phyloP scores from a whole-genome alignment of 371 early-diverging fungal genomes.

The Mucor mucedo region DNA sequence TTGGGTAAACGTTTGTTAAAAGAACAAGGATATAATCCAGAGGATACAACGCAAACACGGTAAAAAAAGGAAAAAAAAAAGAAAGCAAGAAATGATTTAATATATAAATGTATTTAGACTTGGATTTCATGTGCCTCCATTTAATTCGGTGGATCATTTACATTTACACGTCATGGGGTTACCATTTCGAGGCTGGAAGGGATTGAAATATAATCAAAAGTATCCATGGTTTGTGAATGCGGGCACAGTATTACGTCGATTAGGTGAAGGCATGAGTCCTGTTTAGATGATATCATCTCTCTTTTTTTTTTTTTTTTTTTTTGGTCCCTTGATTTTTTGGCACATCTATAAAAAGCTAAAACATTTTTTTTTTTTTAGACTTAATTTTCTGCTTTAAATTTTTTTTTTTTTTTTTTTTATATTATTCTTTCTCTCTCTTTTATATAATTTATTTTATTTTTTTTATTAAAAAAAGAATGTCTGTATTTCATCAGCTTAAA shows the following conservation, averaged over 20 bases:
- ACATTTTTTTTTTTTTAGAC: conserved; percentile 17
- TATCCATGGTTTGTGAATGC: conserved; percentile 41
- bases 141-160: conserved; percentile 63
- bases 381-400: conserved; percentile 13
- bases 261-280: conserved; percentile 21
- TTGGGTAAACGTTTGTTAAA: conserved; percentile 44
- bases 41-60: conserved; percentile 29
- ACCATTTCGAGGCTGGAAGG: conserved; percentile 52
- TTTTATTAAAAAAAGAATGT: conserved; percentile 8
- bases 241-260: conserved; percentile 12
- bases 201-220: conserved; percentile 30
- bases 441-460: too few species aligned
- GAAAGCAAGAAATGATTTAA: not conserved
- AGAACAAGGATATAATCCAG: conserved; percentile 43
- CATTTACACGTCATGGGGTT: conserved; percentile 63
- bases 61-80: conserved; percentile 9
- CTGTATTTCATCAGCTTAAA: conserved; percentile 55
- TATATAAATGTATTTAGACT: conserved; percentile 29
- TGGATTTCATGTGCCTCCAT: conserved; percentile 77
- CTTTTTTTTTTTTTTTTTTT: too few species aligned
- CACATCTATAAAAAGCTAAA: conserved; percentile 19
- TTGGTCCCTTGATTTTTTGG: conserved; percentile 13
- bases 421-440: conserved; percentile 5
- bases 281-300: conserved; percentile 9
- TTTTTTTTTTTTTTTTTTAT: conserved; percentile 16